Evolutionary conservation across 2,329 filamentous ascomycete genomes (phyloP), one percentile per base, ranked within the genome.

Genomic region (Sporothrix globosa): DNA sequence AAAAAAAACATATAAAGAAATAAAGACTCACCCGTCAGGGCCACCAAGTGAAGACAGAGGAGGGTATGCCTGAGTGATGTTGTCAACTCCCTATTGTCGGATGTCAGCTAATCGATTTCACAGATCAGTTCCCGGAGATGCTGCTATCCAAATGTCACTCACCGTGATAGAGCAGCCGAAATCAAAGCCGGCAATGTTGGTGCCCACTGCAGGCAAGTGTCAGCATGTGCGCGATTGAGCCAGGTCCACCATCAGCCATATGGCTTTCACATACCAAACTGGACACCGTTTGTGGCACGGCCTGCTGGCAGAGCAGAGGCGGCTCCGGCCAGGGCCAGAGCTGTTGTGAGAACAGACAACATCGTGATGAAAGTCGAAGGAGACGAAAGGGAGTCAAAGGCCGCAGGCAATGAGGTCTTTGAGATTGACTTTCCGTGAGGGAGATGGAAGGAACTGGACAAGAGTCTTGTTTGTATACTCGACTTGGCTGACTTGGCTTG

Each of bases 101-200:
- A 19, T 30, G 44, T 54, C 17, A 44, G 34, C 46, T 34, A 34
- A 34, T 34, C 7, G 34, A 34, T 34, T 34, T 34, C 34, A 34
- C 7, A 7, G 34, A 34, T 9, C 6, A 6, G 34, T 7, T 34
- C 34, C 9, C 34, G 34, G 34, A 34, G 34, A 34, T 34, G 34
- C 34, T 34, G 34, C 6, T 34, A 6, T 34, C 34, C 27, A 13
- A 13, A 21, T 14, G 11, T 19, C 17, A 61, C 46, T 11, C 6
- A 58, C 76, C 6, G 77, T 68, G 24, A 75, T 82, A 10, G 73
- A 73, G 71, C 79, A 82, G 21, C 82, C 82, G 71, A 84, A 85
- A 71, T 84, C 83, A 70, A 83, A 83, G 0, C 83, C 83, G 14
- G 82, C 80, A 69, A 84, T 82, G 24, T 70, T 70, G 34, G 65